A percentile compares a stretch with the other conserved stretches of the same genome.
Conservation (phyloP, 1,139 yeast genomes). For the Hyphopichia khmerensis region DNA sequence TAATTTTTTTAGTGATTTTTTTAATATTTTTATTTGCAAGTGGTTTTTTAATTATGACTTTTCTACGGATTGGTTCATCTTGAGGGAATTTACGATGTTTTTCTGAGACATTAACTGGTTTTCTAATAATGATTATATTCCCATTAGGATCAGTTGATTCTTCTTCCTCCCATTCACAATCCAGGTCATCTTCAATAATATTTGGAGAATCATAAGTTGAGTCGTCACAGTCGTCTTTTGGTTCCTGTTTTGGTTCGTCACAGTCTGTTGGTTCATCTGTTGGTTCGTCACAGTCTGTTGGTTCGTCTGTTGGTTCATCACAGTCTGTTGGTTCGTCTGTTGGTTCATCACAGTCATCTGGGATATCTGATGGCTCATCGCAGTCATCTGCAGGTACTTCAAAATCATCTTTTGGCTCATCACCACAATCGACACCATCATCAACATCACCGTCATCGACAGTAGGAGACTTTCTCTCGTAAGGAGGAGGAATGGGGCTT, state of each 20-base stretch:
- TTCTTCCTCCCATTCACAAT: conserved; percentile 26
- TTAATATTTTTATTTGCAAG: background rate
- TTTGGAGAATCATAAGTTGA: background rate
- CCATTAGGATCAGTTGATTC: conserved; percentile 20
- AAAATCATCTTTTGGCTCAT: background rate
- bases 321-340: conserved; percentile 4
- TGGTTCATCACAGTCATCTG: background rate
- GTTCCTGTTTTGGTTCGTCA: conserved; percentile 6
- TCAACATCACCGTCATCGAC: no score
- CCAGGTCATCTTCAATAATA: conserved; percentile 1
- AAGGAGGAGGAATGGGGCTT: conserved; percentile 6
- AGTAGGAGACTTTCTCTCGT: no score
- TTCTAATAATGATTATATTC: conserved; percentile 18
- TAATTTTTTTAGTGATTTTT: background rate
- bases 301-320: conserved; percentile 2
- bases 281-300: conserved; percentile 3
- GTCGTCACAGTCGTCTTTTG: background rate
- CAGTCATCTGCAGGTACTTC: conserved; percentile 1
- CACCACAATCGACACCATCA: no score
- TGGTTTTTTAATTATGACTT: conserved; percentile 14
- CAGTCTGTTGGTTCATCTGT: conserved; percentile 4
- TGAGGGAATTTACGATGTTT: conserved; percentile 13
- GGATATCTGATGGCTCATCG: conserved; percentile 2
- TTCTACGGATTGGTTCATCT: conserved; percentile 13
- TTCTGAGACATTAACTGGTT: conserved; percentile 20